Conservation (phyloP, 345 rosid genomes). For the Lepidium didymum region DNA sequence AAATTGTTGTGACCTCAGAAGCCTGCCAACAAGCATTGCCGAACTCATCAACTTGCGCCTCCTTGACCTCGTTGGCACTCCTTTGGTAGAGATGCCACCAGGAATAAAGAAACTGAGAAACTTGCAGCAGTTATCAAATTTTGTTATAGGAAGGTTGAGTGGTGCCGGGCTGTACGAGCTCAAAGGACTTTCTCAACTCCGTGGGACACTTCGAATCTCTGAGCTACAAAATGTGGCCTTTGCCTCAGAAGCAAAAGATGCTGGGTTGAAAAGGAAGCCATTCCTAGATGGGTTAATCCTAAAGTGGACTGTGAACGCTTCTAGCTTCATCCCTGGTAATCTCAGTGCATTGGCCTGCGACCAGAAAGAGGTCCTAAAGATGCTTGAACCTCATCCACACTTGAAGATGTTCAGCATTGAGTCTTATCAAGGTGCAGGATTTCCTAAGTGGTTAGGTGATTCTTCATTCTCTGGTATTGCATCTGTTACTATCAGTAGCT, state of each 20-base stretch:
- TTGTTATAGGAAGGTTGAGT: slow-evolving; percentile 19
- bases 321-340: background rate
- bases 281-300: slow-evolving; percentile 26
- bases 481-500: slow-evolving; percentile 20
- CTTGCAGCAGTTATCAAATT: slow-evolving; percentile 28
- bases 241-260: slow-evolving; percentile 29
- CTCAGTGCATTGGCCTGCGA: slow-evolving; percentile 15
- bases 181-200: slow-evolving; percentile 22
- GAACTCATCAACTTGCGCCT: slow-evolving; percentile 31
- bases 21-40: slow-evolving; percentile 31
- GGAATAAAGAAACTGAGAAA: slow-evolving; percentile 28
- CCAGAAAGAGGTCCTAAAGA: slow-evolving; percentile 30
- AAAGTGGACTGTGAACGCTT: slow-evolving; percentile 23
- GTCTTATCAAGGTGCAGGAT: slow-evolving; percentile 28
- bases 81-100: slow-evolving; percentile 28
- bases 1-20: slow-evolving; percentile 10
- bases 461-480: slow-evolving; percentile 20
- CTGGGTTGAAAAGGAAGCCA: slow-evolving; percentile 27
- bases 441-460: slow-evolving; percentile 38
- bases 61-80: slow-evolving; percentile 27
- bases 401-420: slow-evolving; percentile 28
- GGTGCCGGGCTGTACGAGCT: slow-evolving; percentile 31
- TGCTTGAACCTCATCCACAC: slow-evolving; percentile 35
- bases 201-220: slow-evolving; percentile 34
- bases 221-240: slow-evolving; percentile 24